Conservation (phyloP, 2,329 filamentous ascomycete species). For the Elsinoe fawcettii region DNA sequence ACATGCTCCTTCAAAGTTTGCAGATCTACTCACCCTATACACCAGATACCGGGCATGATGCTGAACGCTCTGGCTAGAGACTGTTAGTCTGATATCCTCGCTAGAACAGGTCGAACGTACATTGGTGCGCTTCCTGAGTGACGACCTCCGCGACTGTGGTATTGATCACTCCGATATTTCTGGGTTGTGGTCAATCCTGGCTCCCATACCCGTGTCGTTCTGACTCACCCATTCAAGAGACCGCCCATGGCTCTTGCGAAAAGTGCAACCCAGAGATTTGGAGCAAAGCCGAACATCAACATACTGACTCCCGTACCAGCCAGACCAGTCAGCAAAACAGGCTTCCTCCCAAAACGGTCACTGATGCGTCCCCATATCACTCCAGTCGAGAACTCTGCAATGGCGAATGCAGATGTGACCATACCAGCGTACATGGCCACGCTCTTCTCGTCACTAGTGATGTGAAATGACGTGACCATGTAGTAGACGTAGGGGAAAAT, state of each 20-base stretch:
- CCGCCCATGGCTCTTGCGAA: conserved; percentile 84
- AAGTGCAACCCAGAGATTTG: conserved; percentile 72
- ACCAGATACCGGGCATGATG: conserved; percentile 98
- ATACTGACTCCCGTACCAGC: conserved; percentile 89
- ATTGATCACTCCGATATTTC: conserved; percentile 89
- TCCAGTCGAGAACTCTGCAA: conserved; percentile 88
- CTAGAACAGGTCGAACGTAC: conserved; percentile 42
- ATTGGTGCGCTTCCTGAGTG: conserved; percentile 86
- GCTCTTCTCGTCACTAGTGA: conserved; percentile 67
- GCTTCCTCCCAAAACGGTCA: conserved; percentile 86
- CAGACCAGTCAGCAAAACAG: conserved; percentile 81
- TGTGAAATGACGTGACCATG: conserved; percentile 88
- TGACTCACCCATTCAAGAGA: conserved; percentile 75
- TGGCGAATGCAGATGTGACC: conserved; percentile 92
- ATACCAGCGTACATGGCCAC: conserved; percentile 91
- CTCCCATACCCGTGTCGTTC: neutral
- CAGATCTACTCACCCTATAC: conserved; percentile 60
- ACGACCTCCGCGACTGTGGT: conserved; percentile 93
- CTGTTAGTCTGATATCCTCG: conserved; percentile 15
- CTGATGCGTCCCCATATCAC: conserved; percentile 90
- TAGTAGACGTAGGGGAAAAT: conserved; percentile 98
- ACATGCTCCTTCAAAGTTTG: conserved; percentile 4
- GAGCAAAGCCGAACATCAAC: conserved; percentile 82
- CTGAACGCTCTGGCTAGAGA: conserved; percentile 75
- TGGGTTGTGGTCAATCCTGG: conserved; percentile 31